Evolutionary conservation across 352 stramenopile species (phyloP).

Genomic region (Saprolegnia diclina): DNA sequence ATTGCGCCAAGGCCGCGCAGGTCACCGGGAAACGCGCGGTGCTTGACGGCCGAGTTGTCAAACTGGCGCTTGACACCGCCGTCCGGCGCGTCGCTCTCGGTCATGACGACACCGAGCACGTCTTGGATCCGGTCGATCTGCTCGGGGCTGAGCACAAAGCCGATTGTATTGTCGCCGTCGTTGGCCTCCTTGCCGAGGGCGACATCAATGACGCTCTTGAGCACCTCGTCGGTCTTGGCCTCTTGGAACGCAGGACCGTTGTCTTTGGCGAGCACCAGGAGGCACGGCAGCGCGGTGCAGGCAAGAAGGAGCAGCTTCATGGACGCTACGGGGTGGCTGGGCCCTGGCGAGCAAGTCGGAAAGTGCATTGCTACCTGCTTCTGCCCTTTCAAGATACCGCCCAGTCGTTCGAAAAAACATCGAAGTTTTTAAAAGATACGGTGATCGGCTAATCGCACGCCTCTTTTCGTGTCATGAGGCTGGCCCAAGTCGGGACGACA

Average conservation of each 20-base stretch:
- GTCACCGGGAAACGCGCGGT: constrained; percentile 20
- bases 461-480: not conserved
- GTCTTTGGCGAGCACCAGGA: not conserved
- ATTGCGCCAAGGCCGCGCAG: constrained; percentile 1
- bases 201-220: constrained; percentile 9
- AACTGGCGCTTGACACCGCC: not conserved
- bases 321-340: not conserved
- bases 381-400: not conserved
- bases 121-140: constrained; percentile 21
- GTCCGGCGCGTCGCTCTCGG: not conserved
- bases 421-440: not conserved
- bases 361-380: not conserved
- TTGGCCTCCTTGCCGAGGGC: not conserved
- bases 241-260: not conserved
- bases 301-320: constrained; percentile 1
- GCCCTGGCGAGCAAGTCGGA: not conserved
- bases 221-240: not conserved
- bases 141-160: constrained; percentile 20
- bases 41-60: not conserved
- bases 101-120: not conserved
- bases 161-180: not conserved
- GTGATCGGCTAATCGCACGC: not conserved
- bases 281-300: not conserved
- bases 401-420: not conserved
- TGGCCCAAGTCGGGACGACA: too few species aligned